Evolutionary conservation across 2,329 filamentous ascomycete genomes (phyloP).

Genomic region (Cercospora sp.): DNA sequence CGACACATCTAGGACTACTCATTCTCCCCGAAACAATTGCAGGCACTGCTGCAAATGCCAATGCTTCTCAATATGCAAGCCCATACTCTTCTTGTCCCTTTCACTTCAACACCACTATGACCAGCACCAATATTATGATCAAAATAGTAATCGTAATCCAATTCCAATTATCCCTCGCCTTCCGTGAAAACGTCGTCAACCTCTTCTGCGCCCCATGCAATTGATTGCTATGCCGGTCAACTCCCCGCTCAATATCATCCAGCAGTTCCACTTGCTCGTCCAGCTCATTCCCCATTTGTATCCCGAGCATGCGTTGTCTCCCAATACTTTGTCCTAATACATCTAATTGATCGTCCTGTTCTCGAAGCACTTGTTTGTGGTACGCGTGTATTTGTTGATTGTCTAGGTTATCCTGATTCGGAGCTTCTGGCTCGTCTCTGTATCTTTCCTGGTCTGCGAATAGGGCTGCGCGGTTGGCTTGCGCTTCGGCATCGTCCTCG

Average conservation of each 20-base stretch:
- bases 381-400: constrained; percentile 87
- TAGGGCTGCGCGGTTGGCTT: constrained; percentile 58
- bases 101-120: constrained; percentile 80
- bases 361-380: constrained; percentile 75
- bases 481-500: constrained; percentile 49
- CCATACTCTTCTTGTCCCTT: too few relatives aligned
- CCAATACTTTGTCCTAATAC: constrained; percentile 80
- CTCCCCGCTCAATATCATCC: constrained; percentile 81
- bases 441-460: constrained; percentile 56
- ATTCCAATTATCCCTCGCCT: constrained; percentile 83
- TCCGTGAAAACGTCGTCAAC: constrained; percentile 70
- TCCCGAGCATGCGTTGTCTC: constrained; percentile 85
- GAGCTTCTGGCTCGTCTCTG: constrained; percentile 63
- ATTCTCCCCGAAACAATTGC: not conserved
- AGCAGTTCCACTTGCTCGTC: constrained; percentile 86
- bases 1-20: not conserved
- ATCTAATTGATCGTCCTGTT: constrained; percentile 95
- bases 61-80: not conserved
- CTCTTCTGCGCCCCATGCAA: constrained; percentile 73
- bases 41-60: not conserved
- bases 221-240: constrained; percentile 76
- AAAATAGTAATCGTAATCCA: constrained; percentile 77
- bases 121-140: constrained; percentile 76
- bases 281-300: constrained; percentile 94
- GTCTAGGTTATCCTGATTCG: constrained; percentile 60